A percentile compares a stretch with the other conserved stretches of the same genome.
Evolutionary conservation across 306 rosid genomes (phyloP).

Genomic region (Malus sylvestris): DNA sequence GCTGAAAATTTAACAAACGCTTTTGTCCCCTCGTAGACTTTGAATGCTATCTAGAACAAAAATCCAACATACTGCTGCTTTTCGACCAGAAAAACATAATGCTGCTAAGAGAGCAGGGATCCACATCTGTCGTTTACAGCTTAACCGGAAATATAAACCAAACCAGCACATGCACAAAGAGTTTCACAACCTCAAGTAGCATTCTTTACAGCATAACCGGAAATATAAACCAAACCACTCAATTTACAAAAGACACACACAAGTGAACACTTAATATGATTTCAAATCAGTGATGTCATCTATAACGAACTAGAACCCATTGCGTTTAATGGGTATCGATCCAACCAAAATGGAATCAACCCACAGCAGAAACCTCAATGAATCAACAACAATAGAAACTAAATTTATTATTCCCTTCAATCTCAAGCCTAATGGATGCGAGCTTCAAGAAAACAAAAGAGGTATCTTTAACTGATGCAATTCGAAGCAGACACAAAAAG

Average conservation of each 20-base stretch:
- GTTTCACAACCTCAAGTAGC: background rate
- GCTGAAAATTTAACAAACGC: background rate
- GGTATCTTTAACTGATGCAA: background rate
- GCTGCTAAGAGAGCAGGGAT: background rate
- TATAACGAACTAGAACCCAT: background rate
- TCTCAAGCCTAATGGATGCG: constrained; percentile 16
- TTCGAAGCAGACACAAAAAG: background rate
- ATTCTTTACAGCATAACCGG: background rate
- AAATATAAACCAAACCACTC: background rate
- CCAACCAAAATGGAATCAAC: background rate
- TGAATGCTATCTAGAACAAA: background rate
- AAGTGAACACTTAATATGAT: background rate
- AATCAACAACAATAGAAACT: constrained; percentile 12
- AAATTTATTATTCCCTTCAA: constrained; percentile 4
- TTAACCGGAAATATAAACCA: no score
- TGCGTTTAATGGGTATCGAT: background rate
- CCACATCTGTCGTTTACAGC: background rate
- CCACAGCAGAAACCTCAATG: constrained; percentile 1
- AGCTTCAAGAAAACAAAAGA: constrained; percentile 12
- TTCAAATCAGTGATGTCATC: background rate
- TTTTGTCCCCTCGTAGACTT: background rate
- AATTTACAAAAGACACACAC: background rate
- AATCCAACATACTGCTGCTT: background rate
- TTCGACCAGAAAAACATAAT: background rate
- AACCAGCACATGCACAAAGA: background rate